Evolutionary conservation across 768 basidiomycete genomes (phyloP).

Genomic region (Gautieria morchelliformis): DNA sequence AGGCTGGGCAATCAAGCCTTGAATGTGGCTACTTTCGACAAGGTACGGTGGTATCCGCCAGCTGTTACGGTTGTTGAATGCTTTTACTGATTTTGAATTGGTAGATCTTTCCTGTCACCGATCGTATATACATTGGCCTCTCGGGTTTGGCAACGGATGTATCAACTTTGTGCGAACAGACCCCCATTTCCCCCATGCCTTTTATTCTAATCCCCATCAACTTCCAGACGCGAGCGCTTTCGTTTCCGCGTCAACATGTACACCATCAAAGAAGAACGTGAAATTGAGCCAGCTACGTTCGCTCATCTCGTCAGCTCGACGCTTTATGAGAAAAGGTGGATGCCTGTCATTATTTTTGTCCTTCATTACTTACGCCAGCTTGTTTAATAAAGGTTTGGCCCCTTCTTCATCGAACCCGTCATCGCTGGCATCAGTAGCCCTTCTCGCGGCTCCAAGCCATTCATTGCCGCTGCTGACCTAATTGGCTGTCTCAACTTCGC

Average conservation of each 20-base stretch:
- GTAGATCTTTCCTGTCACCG: constrained; percentile 90
- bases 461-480: constrained; percentile 90
- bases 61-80: constrained; percentile 12
- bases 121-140: constrained; percentile 85
- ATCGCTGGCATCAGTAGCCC: constrained; percentile 86
- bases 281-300: constrained; percentile 94
- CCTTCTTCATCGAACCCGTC: constrained; percentile 95
- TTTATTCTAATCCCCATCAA: constrained; percentile 42
- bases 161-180: constrained; percentile 58
- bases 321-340: constrained; percentile 76
- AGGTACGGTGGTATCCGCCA: constrained; percentile 41
- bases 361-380: neutral
- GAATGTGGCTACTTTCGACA: constrained; percentile 86
- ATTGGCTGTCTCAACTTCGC: constrained; percentile 91
- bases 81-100: constrained; percentile 5
- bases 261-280: constrained; percentile 96
- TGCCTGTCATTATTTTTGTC: too few species aligned
- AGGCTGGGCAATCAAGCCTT: too few species aligned
- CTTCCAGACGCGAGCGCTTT: constrained; percentile 71
- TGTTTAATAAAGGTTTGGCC: constrained; percentile 51
- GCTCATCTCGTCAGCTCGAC: constrained; percentile 92
- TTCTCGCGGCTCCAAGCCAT: constrained; percentile 67
- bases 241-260: constrained; percentile 98
- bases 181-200: constrained; percentile 21
- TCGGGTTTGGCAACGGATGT: constrained; percentile 93